A percentile compares a stretch with the other conserved stretches of the same genome.
These are phyloP conservation scores for Bauhinia variegata DNA, from an alignment of 306 rosid genomes.

Conservation along the genomic window DNA sequence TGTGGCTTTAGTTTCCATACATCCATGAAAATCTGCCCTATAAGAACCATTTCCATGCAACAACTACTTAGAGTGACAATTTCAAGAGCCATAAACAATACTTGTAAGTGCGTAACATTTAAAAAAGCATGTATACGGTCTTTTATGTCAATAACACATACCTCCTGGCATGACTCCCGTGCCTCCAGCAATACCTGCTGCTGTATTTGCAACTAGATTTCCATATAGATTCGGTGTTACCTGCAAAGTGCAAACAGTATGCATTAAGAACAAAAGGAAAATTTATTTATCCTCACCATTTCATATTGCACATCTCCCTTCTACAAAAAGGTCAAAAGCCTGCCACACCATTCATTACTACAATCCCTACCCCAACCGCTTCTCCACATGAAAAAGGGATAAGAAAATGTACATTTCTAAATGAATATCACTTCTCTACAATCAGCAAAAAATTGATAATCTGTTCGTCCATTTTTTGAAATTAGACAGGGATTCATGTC, in stretches of 20 bases:
- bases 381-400: not conserved
- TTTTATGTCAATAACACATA: slow-evolving; percentile 27
- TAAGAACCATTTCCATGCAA: not conserved
- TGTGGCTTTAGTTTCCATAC: slow-evolving; percentile 7
- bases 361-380: not conserved
- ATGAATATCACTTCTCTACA: not conserved
- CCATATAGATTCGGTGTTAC: slow-evolving; percentile 98
- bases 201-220: slow-evolving; percentile 92
- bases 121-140: not conserved
- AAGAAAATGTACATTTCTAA: slow-evolving; percentile 13
- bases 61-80: slow-evolving; percentile 6
- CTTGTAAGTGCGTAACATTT: not conserved
- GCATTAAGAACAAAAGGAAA: slow-evolving; percentile 12
- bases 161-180: slow-evolving; percentile 99
- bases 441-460: not conserved
- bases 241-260: slow-evolving; percentile 49
- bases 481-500: not conserved
- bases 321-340: not conserved
- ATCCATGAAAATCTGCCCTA: not conserved
- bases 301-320: slow-evolving; percentile 4
- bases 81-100: not conserved
- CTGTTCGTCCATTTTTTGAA: not conserved
- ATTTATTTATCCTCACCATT: slow-evolving; percentile 1
- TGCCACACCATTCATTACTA: slow-evolving; percentile 3
- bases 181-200: slow-evolving; percentile 98